Base-by-base conservation (phyloP, 2,329 filamentous ascomycete genomes). In the Clarireedia hainanense region DNA sequence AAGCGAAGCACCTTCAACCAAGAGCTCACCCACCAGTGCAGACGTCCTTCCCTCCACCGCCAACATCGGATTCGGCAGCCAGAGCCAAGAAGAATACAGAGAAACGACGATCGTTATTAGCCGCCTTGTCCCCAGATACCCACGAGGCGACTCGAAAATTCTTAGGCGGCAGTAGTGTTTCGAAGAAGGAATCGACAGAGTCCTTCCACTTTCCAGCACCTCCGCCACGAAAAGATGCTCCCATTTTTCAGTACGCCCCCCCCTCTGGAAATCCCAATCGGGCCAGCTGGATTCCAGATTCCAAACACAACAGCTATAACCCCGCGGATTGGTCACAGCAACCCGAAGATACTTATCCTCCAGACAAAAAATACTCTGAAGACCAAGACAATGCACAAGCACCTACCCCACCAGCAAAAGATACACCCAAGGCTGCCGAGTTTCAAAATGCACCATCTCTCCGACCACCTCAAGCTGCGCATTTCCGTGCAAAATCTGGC, bases 1-100 rank as follows among this genome's bases (percentile, higher is more conserved):
- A 81, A 55, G 78, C 79, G 60, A 83, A 83, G 56, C 81, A 85
- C 64, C 74, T 86, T 10, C 81, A 84, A 60, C 77, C 79, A 20
- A 78, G 80, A 63, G 69, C 71, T 56, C 52, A 65, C 27, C 65
- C 65, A 46, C 64, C 63, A 10, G 57, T 60, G 57, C 65, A 64
- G 53, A 63, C 56, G 30, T 64, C 60, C 39, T 68, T 68, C 47
- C 64, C 64, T 34, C 65, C 64, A 24, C 66, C 67, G 47, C 67
- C 67, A 23, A 65, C n/a, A 23, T 20, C 17, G n/a, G 17, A 17
- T 17, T 9, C 17, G 23, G 17, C 17, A 59, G 40, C 63, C 26
- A 66, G 74, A 50, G 74, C 80, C 57, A 73, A 75, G 0, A 73
- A 73, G 47, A 74, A 69, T 52, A 70, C 80, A 6, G 78, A 82